phyloP scores from a whole-genome alignment of 306 rosid species.

The Malus sieversii region DNA sequence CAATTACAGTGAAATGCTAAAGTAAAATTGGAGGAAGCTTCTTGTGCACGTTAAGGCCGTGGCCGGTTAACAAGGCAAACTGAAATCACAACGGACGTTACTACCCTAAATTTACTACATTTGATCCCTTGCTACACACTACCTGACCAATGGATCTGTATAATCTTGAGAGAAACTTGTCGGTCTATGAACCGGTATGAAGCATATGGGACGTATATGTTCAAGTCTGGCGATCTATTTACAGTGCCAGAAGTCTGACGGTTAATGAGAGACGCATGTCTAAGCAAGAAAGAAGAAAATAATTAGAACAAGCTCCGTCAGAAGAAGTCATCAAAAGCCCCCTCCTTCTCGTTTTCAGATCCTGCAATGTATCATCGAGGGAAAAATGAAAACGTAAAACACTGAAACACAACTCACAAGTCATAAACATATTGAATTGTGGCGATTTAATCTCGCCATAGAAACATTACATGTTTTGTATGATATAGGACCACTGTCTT shows the following conservation, averaged over 20 bases:
- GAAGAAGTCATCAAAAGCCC: slow-evolving; percentile 84
- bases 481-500: background rate
- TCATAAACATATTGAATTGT: background rate
- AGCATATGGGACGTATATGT: background rate
- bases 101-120: background rate
- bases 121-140: background rate
- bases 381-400: background rate
- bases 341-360: slow-evolving; percentile 52
- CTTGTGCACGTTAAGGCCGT: background rate
- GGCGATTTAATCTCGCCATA: background rate
- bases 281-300: slow-evolving; percentile 30
- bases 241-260: slow-evolving; percentile 3
- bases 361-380: slow-evolving; percentile 51
- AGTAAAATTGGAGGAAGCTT: background rate
- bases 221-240: slow-evolving; percentile 2
- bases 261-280: slow-evolving; percentile 12
- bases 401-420: background rate
- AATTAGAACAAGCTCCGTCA: slow-evolving; percentile 37
- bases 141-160: slow-evolving; percentile 9
- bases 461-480: background rate
- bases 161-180: background rate
- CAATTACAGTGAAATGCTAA: background rate
- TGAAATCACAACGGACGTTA: background rate
- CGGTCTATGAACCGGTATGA: slow-evolving; percentile 28
- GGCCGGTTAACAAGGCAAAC: background rate